Base-by-base conservation (phyloP, 2,329 filamentous ascomycete species). In the Ophiostoma tasmaniense region DNA sequence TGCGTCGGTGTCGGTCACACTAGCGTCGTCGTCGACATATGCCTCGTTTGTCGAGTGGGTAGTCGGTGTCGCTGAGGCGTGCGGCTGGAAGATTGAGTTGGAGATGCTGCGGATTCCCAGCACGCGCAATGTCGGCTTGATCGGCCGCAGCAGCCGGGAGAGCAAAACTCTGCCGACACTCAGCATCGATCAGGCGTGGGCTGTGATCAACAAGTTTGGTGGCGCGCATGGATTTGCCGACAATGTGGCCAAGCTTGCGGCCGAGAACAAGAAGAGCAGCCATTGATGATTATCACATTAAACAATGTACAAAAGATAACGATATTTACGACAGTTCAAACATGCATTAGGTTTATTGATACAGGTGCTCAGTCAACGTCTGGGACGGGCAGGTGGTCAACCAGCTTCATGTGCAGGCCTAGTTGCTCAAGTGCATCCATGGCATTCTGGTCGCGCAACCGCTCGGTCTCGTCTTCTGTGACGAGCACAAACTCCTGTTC, bases 51-150 rank as follows among this genome's bases (percentile, higher is more conserved):
- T 94, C 25, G 86, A 86, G 66, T 97, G 94, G 85, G 87, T 93
- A 0, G 82, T 86, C 25, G 80, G 82, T 35, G 84, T 99, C 59
- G 89, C 90, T 0, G 80, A 81, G 39, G 88, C 90, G 69, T 87
- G 92, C 72, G 91, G 90, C 1, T 97, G 89, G 83, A 79, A 83
- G 5, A 84, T 91, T 0, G 92, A 98, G 78, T 91, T 85, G 72
- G 94, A 97, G 74, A 88, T 95, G 82, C 78, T 99, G 74, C 84
- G 94, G 64, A 98, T 99, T 71, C 95, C 95, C 0, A 96, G 91
- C 77, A 97, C 94, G 52, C 83, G 95, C 71, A 98, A 98, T 77
- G 87, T 89, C 22, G 92, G 89, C 0, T 81, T 99, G 37, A 76
- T 98, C 55, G 93, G 93, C 3, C 84, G 91, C 10, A 33, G 5